A percentile compares a stretch with the other conserved stretches of the same genome.
These are phyloP conservation scores for Senna siamea DNA, from an alignment of 306 rosid genomes.

Conservation along the genomic window DNA sequence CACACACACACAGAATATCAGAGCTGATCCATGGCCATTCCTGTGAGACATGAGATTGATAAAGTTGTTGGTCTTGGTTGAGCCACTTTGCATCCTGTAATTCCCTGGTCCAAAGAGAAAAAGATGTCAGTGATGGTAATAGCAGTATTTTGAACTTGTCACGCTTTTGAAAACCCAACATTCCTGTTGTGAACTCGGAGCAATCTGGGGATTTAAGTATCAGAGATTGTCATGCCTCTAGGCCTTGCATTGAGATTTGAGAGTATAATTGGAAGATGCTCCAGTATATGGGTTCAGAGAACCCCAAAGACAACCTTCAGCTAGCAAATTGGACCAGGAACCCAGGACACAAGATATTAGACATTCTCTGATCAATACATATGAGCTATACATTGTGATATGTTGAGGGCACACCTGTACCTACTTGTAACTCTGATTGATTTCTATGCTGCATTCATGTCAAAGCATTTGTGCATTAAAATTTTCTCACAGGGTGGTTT, in stretches of 20 bases:
- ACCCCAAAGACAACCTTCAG: slow-evolving; percentile 4
- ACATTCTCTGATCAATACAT: slow-evolving; percentile 10
- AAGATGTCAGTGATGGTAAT: neutral
- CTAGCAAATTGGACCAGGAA: slow-evolving; percentile 16
- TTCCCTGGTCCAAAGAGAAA: neutral
- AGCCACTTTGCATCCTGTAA: neutral
- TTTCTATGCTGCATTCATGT: neutral
- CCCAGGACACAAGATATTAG: neutral
- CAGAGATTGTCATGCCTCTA: neutral
- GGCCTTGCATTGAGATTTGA: neutral
- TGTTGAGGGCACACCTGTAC: neutral
- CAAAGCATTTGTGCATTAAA: neutral
- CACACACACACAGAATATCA: too few relatives aligned
- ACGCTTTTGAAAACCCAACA: neutral
- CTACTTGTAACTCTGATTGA: slow-evolving; percentile 20
- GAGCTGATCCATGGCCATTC: neutral
- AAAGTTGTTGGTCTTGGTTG: neutral
- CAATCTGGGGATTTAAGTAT: neutral
- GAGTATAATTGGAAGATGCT: neutral
- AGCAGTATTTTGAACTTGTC: neutral
- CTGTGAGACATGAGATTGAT: neutral
- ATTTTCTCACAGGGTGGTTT: neutral
- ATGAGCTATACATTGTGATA: neutral
- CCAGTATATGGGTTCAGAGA: slow-evolving; percentile 9
- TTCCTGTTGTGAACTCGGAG: neutral